These are phyloP conservation scores for Physaria fendleri DNA, from an alignment of 345 rosid species.

Conservation along the genomic window DNA sequence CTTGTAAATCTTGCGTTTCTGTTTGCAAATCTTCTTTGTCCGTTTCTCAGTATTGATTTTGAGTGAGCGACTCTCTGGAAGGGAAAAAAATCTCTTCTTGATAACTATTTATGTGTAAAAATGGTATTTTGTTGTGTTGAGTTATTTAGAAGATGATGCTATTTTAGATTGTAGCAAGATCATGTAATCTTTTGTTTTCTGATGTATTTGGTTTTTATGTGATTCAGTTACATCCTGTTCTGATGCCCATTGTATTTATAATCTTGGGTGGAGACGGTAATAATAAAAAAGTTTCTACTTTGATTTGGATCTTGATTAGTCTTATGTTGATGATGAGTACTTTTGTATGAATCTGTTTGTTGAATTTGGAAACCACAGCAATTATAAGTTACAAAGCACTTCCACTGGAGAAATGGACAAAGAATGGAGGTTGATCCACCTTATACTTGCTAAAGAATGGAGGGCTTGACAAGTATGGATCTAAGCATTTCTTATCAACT, in stretches of 20 bases:
- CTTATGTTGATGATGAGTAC: too few species aligned
- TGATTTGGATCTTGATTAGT: not conserved
- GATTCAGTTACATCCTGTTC: slow-evolving; percentile 77
- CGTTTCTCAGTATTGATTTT: too few species aligned
- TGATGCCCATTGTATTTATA: slow-evolving; percentile 82
- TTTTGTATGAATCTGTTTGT: not conserved
- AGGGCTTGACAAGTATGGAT: slow-evolving; percentile 60
- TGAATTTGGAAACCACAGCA: not conserved
- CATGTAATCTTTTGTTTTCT: not conserved
- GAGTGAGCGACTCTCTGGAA: too few species aligned
- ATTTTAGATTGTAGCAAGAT: not conserved
- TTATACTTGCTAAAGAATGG: slow-evolving; percentile 66
- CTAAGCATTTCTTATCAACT: slow-evolving; percentile 77
- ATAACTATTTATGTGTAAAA: not conserved
- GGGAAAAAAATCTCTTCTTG: too few species aligned
- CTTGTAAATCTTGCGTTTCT: not conserved
- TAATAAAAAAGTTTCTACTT: not conserved
- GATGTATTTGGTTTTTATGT: not conserved
- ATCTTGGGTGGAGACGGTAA: slow-evolving; percentile 95
- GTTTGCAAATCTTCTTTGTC: too few species aligned
- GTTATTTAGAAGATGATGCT: too few species aligned
- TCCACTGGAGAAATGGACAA: slow-evolving; percentile 45
- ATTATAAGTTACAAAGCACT: slow-evolving; percentile 16
- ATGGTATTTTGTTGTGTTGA: not conserved
- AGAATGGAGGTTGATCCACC: slow-evolving; percentile 61